Evolutionary conservation across 2,329 filamentous ascomycete genomes (phyloP).

Genomic region (Diplodia mutila): DNA sequence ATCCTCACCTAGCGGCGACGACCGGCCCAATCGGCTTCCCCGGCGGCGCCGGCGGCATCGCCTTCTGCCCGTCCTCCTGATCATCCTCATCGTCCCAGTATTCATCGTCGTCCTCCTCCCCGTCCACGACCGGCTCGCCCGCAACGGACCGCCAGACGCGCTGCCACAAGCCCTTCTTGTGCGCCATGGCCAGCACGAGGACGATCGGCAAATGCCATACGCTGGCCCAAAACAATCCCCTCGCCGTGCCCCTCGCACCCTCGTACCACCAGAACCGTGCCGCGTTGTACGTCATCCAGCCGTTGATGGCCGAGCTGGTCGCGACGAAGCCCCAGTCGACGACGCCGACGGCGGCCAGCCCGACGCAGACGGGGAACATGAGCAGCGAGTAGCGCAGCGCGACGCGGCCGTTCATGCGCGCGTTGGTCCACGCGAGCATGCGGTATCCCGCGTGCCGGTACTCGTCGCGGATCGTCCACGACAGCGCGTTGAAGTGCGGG

Average conservation of each 20-base stretch:
- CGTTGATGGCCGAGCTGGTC: conserved; percentile 80
- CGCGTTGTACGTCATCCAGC: conserved; percentile 81
- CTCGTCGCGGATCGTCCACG: conserved; percentile 85
- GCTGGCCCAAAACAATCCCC: conserved; percentile 92
- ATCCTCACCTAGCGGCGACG: conserved; percentile 1
- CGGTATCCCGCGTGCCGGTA: conserved; percentile 72
- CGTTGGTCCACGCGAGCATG: conserved; percentile 86
- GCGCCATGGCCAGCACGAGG: conserved; percentile 84
- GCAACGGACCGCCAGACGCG: conserved; percentile 74
- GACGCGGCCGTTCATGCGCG: conserved; percentile 81
- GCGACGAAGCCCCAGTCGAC: conserved; percentile 85
- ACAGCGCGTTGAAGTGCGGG: conserved; percentile 94
- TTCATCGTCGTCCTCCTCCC: conserved; percentile 61
- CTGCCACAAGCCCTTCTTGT: conserved; percentile 92
- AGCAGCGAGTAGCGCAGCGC: conserved; percentile 82
- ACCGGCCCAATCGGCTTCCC: background rate
- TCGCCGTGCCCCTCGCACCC: conserved; percentile 78
- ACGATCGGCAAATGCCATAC: conserved; percentile 94
- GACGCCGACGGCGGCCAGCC: conserved; percentile 75
- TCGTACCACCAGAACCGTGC: conserved; percentile 78
- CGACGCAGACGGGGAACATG: conserved; percentile 85
- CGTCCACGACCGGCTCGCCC: conserved; percentile 59
- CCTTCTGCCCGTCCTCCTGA: background rate
- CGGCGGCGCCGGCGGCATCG: background rate
- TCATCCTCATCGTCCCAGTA: conserved; percentile 39